Evolutionary conservation across 106 monocot species (phyloP).

Genomic region (Iris macrosiphon): DNA sequence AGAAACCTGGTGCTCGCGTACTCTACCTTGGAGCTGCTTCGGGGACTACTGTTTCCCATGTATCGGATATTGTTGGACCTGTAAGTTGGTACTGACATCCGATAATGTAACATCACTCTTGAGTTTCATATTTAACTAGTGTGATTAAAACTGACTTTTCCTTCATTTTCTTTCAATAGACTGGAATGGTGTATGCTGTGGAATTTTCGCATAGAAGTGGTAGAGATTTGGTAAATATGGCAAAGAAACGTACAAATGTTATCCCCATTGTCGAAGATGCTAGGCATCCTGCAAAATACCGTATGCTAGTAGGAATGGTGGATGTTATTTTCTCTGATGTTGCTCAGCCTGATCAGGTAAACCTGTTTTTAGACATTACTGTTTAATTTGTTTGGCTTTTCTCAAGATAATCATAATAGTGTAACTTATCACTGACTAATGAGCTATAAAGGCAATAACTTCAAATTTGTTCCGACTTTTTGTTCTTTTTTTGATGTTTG

Average conservation of each 20-base stretch:
- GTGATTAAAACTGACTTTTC: no score
- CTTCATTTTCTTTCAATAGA: no score
- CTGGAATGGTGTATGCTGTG: slow-evolving; percentile 92
- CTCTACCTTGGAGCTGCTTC: slow-evolving; percentile 96
- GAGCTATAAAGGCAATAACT: no score
- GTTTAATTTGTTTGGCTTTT: no score
- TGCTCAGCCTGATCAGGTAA: slow-evolving; percentile 99
- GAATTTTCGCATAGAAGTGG: slow-evolving; percentile 98
- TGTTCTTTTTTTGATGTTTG: no score
- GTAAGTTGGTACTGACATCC: slow-evolving; percentile 28
- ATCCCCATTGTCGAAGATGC: slow-evolving; percentile 99
- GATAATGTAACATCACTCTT: no score
- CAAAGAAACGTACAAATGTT: slow-evolving; percentile 91
- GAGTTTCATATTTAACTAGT: no score
- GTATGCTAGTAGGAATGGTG: slow-evolving; percentile 98
- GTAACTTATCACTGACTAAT: no score
- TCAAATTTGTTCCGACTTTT: no score
- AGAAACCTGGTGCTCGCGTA: slow-evolving; percentile 76
- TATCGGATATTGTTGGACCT: slow-evolving; percentile 95
- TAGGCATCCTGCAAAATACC: slow-evolving; percentile 89
- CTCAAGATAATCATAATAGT: no score
- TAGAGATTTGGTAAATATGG: slow-evolving; percentile 96
- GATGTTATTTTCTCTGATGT: slow-evolving; percentile 99
- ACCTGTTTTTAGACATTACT: no score
- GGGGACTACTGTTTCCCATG: slow-evolving; percentile 95